Base-by-base conservation (phyloP, 345 rosid species). In the Excoecaria agallocha region DNA sequence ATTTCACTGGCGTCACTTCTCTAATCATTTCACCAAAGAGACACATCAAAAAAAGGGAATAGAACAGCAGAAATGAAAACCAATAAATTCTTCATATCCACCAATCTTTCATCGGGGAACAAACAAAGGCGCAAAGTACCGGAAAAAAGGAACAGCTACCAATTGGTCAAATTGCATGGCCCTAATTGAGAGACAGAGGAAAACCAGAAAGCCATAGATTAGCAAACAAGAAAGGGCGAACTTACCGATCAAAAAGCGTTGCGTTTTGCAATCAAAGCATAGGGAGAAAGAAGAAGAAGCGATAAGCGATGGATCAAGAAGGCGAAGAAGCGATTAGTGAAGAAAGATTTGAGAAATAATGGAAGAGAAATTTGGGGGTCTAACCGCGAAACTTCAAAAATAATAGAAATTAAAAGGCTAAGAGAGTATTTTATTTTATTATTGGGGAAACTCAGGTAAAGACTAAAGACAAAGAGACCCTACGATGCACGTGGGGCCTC, bases 361-460 rank as follows among this genome's bases (percentile, higher is more conserved):
- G 46, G 72, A 54, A 63, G 38, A 68, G 62, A 62, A 69, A 68
- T 69, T 69, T 71, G 73, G 60, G 78, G 78, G 66, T 60, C 54
- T 76, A 61, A 76, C 78, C 78, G 78, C 78, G 78, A 76, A 76
- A 75, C 78, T 75, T 75, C 37, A 58, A 75, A 75, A 75, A 62
- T 48, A 61, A 49, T 30, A 50, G 59, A 73, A 62, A 73, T 73
- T 73, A 59, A 72, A 59, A 50, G 45, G 24, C 46, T 8, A 65
- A 43, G 37, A n/a, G 15, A 43, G 9, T 46, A 10, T 1, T 20
- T 65, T 66, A 3, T n/a, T 66, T 66, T 66, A 17, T 3, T 2
- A 11, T 11, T 45, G 10, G 30, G 30, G 30, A 30, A 30, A 30
- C 30, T 30, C 30, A 30, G 30, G 30, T 30, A 6, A 12, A 22